Evolutionary conservation across 176 grass and related monocot genomes (phyloP).

Genomic region (Aegilops longissima): DNA sequence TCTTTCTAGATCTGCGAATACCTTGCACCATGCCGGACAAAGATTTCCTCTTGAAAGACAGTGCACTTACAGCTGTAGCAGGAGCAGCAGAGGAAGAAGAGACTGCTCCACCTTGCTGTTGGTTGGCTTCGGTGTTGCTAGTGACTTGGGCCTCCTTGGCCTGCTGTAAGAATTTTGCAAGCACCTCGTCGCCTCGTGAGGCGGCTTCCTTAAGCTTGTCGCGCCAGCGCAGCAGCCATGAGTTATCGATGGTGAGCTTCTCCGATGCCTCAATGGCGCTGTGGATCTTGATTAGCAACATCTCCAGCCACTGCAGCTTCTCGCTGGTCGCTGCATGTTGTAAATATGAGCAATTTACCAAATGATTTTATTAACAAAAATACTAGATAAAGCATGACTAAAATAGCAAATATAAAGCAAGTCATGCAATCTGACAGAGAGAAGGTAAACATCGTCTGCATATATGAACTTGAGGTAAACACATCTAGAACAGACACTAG

Average conservation of each 20-base stretch:
- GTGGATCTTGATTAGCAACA: constrained; percentile 16
- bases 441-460: too few species aligned
- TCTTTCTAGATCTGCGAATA: neutral
- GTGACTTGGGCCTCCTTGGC: neutral
- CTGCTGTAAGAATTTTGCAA: neutral
- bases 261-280: neutral
- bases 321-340: neutral
- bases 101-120: neutral
- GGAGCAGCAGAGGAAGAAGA: neutral
- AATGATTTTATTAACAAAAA: too few species aligned
- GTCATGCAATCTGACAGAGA: too few species aligned
- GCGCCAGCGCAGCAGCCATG: neutral
- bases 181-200: neutral
- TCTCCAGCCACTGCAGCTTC: constrained; percentile 36
- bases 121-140: neutral
- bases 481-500: too few species aligned
- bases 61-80: neutral
- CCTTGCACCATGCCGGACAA: neutral
- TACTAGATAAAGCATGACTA: too few species aligned
- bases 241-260: neutral
- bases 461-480: too few species aligned
- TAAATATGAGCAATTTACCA: too few species aligned
- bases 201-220: constrained; percentile 22
- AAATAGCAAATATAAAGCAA: too few species aligned
- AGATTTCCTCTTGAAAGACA: neutral